Percentiles rank a stretch among this genome's conserved stretches.
Evolutionary conservation across 352 stramenopile species (phyloP).

Genomic region (Phytophthora rubi): DNA sequence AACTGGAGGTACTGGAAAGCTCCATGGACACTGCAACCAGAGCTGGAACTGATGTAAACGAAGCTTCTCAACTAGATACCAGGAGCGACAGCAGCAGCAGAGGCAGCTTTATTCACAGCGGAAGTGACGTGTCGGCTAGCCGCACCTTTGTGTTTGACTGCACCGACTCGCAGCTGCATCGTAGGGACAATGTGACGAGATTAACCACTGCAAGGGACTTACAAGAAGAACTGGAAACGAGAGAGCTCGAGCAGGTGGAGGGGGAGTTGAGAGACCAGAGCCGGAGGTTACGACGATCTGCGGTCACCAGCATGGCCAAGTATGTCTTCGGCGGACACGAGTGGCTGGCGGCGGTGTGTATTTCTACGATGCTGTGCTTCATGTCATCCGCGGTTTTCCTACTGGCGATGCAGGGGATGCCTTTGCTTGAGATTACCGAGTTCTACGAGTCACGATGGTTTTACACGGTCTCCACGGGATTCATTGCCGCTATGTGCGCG

Average conservation of each 20-base stretch:
- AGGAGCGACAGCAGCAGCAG: slow-evolving; percentile 19
- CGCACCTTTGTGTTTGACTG: slow-evolving; percentile 28
- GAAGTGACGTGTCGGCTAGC: slow-evolving; percentile 16
- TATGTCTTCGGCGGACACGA: slow-evolving; percentile 40
- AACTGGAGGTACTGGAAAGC: slow-evolving; percentile 37
- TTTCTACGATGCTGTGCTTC: slow-evolving; percentile 44
- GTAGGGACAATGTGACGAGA: slow-evolving; percentile 4
- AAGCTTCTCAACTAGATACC: slow-evolving; percentile 14
- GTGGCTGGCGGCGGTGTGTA: slow-evolving; percentile 49
- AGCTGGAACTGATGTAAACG: slow-evolving; percentile 1
- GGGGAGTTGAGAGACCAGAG: slow-evolving; percentile 34
- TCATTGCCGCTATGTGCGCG: slow-evolving; percentile 50
- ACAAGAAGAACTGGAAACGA: slow-evolving; percentile 34
- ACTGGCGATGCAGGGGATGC: slow-evolving; percentile 35
- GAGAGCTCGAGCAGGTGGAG: slow-evolving; percentile 35
- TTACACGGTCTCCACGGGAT: slow-evolving; percentile 47
- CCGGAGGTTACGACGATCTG: slow-evolving; percentile 28
- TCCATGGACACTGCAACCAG: slow-evolving; percentile 9
- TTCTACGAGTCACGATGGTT: slow-evolving; percentile 62
- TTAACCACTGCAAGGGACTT: slow-evolving; percentile 20
- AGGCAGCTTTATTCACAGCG: slow-evolving; percentile 18
- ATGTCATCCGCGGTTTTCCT: slow-evolving; percentile 48
- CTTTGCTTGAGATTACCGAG: slow-evolving; percentile 49
- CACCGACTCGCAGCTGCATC: slow-evolving; percentile 14
- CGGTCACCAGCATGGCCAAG: slow-evolving; percentile 36